Evolutionary conservation across 129 eudicot species (phyloP).

Genomic region (Rutidosis leptorrhynchoides): DNA sequence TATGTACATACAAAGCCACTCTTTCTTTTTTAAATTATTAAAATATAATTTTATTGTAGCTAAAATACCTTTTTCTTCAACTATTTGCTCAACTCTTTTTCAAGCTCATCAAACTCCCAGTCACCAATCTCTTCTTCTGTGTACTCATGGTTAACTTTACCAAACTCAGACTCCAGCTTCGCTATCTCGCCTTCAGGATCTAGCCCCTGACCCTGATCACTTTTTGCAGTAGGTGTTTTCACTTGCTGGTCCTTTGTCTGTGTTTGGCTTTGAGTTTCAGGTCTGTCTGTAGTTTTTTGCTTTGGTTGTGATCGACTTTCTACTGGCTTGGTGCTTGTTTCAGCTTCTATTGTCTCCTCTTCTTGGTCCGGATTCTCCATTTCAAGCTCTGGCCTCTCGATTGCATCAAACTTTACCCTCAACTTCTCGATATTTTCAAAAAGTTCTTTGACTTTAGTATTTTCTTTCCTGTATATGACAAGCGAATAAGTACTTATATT

Average conservation of each 20-base stretch:
- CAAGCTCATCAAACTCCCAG: slow-evolving; percentile 97
- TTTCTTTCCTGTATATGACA: slow-evolving; percentile 58
- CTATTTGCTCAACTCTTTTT: slow-evolving; percentile 61
- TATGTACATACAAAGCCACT: slow-evolving; percentile 30
- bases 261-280: slow-evolving; percentile 23
- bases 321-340: slow-evolving; percentile 37
- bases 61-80: neutral
- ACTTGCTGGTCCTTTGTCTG: slow-evolving; percentile 30
- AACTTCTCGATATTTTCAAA: slow-evolving; percentile 71
- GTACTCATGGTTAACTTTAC: slow-evolving; percentile 62
- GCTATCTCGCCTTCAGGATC: slow-evolving; percentile 81
- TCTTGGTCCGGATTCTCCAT: slow-evolving; percentile 59
- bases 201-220: slow-evolving; percentile 47
- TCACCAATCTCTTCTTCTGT: slow-evolving; percentile 79
- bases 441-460: slow-evolving; percentile 66
- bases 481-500: neutral
- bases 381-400: slow-evolving; percentile 79
- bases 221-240: slow-evolving; percentile 34
- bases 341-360: slow-evolving; percentile 35
- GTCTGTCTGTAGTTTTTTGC: slow-evolving; percentile 25
- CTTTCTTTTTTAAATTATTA: slow-evolving; percentile 13
- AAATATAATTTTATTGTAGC: slow-evolving; percentile 23
- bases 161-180: slow-evolving; percentile 81
- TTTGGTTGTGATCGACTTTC: slow-evolving; percentile 33
- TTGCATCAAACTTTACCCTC: slow-evolving; percentile 74